Conservation (phyloP, 495 filamentous ascomycete species). For the Venustampulla echinocandica region DNA sequence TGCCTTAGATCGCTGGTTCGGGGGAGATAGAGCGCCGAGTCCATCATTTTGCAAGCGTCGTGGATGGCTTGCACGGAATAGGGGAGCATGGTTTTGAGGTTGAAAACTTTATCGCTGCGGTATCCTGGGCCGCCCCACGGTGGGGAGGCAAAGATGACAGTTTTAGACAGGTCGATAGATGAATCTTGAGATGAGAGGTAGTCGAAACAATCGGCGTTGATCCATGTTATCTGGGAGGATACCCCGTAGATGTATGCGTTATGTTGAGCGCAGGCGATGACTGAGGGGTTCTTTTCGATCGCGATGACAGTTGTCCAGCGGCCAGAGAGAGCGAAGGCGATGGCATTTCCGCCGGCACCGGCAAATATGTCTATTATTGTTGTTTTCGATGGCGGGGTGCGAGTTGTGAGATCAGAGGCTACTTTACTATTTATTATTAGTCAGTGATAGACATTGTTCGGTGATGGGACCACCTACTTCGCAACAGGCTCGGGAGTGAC, state of each 20-base stretch:
- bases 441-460: background rate
- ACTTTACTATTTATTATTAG: constrained; percentile 50
- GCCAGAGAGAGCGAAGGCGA: constrained; percentile 74
- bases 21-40: constrained; percentile 71
- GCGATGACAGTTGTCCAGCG: constrained; percentile 76
- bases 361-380: constrained; percentile 80
- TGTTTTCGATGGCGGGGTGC: constrained; percentile 35
- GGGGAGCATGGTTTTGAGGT: constrained; percentile 79
- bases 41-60: constrained; percentile 43
- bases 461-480: constrained; percentile 41
- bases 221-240: constrained; percentile 67
- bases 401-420: constrained; percentile 57
- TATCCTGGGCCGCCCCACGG: constrained; percentile 94
- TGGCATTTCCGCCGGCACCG: constrained; percentile 90
- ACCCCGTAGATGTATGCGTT: constrained; percentile 89
- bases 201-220: constrained; percentile 73
- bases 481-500: constrained; percentile 90
- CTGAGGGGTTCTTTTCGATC: constrained; percentile 71
- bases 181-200: constrained; percentile 22
- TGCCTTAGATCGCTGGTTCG: constrained; percentile 81
- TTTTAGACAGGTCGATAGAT: constrained; percentile 15
- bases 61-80: constrained; percentile 63
- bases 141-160: constrained; percentile 76
- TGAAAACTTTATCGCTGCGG: constrained; percentile 65
- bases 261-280: constrained; percentile 79